A percentile compares a stretch with the other conserved stretches of the same genome.
Evolutionary conservation across 352 stramenopile genomes (phyloP).

Genomic region (Aphanomyces euteiches): DNA sequence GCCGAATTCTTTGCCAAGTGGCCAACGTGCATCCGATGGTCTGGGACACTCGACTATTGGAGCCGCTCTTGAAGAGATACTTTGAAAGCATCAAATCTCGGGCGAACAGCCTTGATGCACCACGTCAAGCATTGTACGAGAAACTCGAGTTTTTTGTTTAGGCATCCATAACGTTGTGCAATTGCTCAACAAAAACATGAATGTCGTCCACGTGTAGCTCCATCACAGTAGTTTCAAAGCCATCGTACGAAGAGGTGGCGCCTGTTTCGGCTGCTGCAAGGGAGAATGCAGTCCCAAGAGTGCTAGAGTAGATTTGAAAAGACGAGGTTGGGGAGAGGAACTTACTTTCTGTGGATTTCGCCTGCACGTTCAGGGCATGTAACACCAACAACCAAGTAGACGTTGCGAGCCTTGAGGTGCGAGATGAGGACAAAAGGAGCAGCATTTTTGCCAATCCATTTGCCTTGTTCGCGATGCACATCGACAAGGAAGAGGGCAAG

Average conservation of each 20-base stretch:
- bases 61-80: background rate
- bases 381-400: slow-evolving; percentile 94
- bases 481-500: slow-evolving; percentile 94
- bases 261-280: slow-evolving; percentile 90
- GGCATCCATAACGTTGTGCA: slow-evolving; percentile 89
- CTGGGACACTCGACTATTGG: background rate
- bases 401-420: slow-evolving; percentile 85
- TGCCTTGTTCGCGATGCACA: slow-evolving; percentile 92
- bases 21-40: slow-evolving; percentile 2
- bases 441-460: slow-evolving; percentile 87
- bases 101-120: background rate
- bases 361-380: slow-evolving; percentile 87
- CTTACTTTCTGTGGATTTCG: slow-evolving; percentile 85
- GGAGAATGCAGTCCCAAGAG: slow-evolving; percentile 92
- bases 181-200: slow-evolving; percentile 94
- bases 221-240: slow-evolving; percentile 94
- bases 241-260: slow-evolving; percentile 91
- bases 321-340: slow-evolving; percentile 23
- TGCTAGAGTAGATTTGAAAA: slow-evolving; percentile 39
- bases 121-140: background rate
- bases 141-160: slow-evolving; percentile 35
- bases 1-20: slow-evolving; percentile 4
- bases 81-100: background rate
- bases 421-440: slow-evolving; percentile 77
- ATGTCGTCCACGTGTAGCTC: slow-evolving; percentile 93